phyloP scores from a whole-genome alignment of 805 yeast genomes.

The Saturnispora quitensis region DNA sequence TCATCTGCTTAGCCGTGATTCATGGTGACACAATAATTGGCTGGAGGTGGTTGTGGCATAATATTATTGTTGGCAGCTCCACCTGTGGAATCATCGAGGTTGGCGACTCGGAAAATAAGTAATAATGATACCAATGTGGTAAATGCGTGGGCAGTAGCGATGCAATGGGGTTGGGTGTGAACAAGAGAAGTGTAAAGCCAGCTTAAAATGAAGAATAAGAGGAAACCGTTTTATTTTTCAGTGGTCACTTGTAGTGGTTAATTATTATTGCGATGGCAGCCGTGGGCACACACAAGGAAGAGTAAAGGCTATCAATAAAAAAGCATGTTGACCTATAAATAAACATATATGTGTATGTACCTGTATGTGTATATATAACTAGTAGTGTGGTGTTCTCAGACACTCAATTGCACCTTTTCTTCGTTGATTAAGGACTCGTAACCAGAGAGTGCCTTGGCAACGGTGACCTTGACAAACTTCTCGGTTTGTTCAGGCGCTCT shows the following conservation, averaged over 20 bases:
- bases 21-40: background rate
- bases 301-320: too few relatives aligned
- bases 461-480: constrained; percentile 80
- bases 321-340: too few relatives aligned
- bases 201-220: too few relatives aligned
- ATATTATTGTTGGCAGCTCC: too few relatives aligned
- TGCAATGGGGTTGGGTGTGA: too few relatives aligned
- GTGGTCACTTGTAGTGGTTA: too few relatives aligned
- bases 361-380: too few relatives aligned
- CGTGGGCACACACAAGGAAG: too few relatives aligned
- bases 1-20: background rate
- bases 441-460: constrained; percentile 70
- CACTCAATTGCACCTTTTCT: constrained; percentile 71
- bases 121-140: background rate
- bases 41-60: background rate
- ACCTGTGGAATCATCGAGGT: background rate
- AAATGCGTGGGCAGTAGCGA: too few relatives aligned
- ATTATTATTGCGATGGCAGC: too few relatives aligned
- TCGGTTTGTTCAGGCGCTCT: constrained; percentile 98
- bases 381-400: constrained; percentile 32
- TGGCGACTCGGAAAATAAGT: background rate
- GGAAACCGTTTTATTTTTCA: too few relatives aligned
- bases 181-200: too few relatives aligned
- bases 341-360: background rate
- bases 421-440: constrained; percentile 49